These are phyloP conservation scores for Auriscalpium microsporum DNA, from an alignment of 768 basidiomycete species.

Conservation along the genomic window DNA sequence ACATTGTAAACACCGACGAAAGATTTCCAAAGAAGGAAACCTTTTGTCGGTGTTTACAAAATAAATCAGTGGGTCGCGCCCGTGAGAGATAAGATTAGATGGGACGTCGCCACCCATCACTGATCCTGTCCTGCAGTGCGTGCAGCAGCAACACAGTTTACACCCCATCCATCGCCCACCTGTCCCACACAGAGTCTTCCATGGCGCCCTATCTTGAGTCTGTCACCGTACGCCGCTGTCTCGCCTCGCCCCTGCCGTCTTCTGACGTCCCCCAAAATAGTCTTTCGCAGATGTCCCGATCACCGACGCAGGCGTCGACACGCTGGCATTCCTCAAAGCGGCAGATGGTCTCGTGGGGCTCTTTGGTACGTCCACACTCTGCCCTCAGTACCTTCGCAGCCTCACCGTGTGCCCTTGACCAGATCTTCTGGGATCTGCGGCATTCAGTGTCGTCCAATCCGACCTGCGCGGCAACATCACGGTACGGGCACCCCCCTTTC, in stretches of 20 bases:
- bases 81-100: slow-evolving; percentile 18
- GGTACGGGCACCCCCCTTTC: slow-evolving; percentile 37
- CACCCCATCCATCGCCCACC: slow-evolving; percentile 13
- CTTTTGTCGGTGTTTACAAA: too few species aligned
- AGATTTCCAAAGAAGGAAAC: too few species aligned
- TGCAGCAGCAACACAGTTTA: neutral
- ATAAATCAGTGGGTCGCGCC: too few species aligned
- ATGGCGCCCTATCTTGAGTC: slow-evolving; percentile 76
- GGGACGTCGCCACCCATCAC: neutral
- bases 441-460: slow-evolving; percentile 74
- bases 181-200: slow-evolving; percentile 13
- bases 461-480: slow-evolving; percentile 90
- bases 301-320: slow-evolving; percentile 83
- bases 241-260: neutral
- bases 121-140: neutral
- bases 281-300: slow-evolving; percentile 90
- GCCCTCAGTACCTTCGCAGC: neutral
- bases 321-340: slow-evolving; percentile 80
- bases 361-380: slow-evolving; percentile 55
- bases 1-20: neutral
- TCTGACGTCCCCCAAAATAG: slow-evolving; percentile 31
- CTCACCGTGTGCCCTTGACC: neutral
- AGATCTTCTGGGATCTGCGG: slow-evolving; percentile 83
- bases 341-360: slow-evolving; percentile 80
- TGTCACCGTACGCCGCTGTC: slow-evolving; percentile 41